Conservation (phyloP, 2,329 filamentous ascomycete genomes). For the Alternaria alternata region DNA sequence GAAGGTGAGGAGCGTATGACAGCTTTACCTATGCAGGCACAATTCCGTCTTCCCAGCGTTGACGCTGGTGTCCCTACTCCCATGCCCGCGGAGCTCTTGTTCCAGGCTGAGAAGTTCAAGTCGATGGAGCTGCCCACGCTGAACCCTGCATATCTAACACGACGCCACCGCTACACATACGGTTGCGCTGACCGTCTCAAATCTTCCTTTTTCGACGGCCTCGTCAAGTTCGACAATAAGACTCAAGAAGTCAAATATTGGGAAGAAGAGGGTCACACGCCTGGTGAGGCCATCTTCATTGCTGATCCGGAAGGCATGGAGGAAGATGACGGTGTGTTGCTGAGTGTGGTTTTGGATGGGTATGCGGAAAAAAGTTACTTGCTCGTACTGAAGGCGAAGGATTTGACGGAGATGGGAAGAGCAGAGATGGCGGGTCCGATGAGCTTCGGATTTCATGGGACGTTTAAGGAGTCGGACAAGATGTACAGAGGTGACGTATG, state of each 20-base stretch:
- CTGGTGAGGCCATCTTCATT: constrained; percentile 75
- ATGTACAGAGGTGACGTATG: constrained; percentile 27
- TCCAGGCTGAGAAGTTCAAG: constrained; percentile 54
- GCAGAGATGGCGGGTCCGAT: constrained; percentile 70
- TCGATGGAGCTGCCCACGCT: constrained; percentile 69
- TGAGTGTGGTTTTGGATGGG: constrained; percentile 72
- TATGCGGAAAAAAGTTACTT: constrained; percentile 68
- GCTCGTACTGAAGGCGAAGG: constrained; percentile 69
- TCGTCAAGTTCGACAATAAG: constrained; percentile 71
- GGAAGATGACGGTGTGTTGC: constrained; percentile 70
- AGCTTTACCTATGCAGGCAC: constrained; percentile 38
- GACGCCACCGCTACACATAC: constrained; percentile 68
- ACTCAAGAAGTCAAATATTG: constrained; percentile 64
- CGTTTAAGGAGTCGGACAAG: constrained; percentile 50
- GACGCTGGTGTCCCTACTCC: constrained; percentile 42
- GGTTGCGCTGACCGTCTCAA: constrained; percentile 64
- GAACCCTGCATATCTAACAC: constrained; percentile 64
- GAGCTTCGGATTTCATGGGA: constrained; percentile 71
- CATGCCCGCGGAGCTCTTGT: constrained; percentile 18
- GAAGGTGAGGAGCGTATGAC: constrained; percentile 36
- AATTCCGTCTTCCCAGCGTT: constrained; percentile 41
- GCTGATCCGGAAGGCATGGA: constrained; percentile 57
- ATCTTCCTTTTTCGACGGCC: constrained; percentile 67
- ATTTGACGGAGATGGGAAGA: constrained; percentile 69
- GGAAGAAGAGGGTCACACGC: constrained; percentile 68